Evolutionary conservation across 116 monocot species (phyloP).

Genomic region (Trichopus zeylanicus): DNA sequence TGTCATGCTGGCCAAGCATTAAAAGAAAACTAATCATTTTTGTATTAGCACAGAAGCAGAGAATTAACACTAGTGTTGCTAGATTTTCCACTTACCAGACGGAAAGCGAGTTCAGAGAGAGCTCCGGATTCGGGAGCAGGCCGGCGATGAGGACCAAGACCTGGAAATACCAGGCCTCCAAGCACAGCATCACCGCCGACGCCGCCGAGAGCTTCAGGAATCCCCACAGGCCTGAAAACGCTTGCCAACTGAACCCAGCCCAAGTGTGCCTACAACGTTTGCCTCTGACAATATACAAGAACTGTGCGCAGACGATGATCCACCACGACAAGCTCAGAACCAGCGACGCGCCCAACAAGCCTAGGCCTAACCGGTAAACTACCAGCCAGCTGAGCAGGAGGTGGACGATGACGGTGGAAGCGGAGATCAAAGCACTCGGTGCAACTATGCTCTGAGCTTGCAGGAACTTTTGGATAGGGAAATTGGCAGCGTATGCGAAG

Average conservation of each 20-base stretch:
- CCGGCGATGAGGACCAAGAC: constrained; percentile 32
- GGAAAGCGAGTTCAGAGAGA: constrained; percentile 31
- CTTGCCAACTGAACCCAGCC: constrained; percentile 42
- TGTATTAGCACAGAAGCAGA: not conserved
- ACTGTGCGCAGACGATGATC: constrained; percentile 34
- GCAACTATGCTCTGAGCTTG: constrained; percentile 58
- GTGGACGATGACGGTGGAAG: constrained; percentile 22
- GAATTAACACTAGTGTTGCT: not conserved
- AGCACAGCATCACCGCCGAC: constrained; percentile 52
- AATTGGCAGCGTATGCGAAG: constrained; percentile 58
- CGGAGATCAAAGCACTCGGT: constrained; percentile 47
- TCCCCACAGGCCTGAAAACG: constrained; percentile 28
- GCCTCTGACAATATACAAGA: constrained; percentile 31
- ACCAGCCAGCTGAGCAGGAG: constrained; percentile 33
- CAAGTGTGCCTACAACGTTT: constrained; percentile 30
- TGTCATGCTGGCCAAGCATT: constrained; percentile 20
- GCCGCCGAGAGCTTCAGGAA: constrained; percentile 44
- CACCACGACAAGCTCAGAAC: constrained; percentile 52
- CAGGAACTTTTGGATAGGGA: constrained; percentile 66
- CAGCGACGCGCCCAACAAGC: constrained; percentile 49
- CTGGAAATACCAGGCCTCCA: constrained; percentile 64
- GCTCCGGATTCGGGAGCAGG: constrained; percentile 36
- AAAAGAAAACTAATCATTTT: too few species aligned
- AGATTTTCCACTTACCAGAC: constrained; percentile 33
- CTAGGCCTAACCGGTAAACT: constrained; percentile 25